Conservation (phyloP, 495 filamentous ascomycete genomes). For the Xylaria flabelliformis region DNA sequence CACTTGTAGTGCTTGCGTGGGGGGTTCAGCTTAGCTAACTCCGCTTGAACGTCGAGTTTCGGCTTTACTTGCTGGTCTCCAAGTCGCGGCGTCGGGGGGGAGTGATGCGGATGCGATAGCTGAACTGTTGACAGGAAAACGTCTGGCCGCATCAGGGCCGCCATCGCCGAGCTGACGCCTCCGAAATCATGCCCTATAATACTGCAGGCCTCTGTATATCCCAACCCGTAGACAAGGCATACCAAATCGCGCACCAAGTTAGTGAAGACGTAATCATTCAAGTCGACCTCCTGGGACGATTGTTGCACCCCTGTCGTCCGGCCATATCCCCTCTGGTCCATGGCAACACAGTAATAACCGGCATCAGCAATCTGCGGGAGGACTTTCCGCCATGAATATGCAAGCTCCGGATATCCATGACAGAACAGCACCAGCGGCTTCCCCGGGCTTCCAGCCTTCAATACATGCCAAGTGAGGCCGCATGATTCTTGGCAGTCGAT, state of each 20-base stretch:
- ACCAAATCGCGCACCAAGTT: constrained; percentile 68
- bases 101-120: constrained; percentile 54
- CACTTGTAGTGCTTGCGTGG: constrained; percentile 73
- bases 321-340: constrained; percentile 74
- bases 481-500: constrained; percentile 52
- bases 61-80: constrained; percentile 12
- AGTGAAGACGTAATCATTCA: constrained; percentile 63
- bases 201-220: constrained; percentile 62
- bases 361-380: constrained; percentile 60
- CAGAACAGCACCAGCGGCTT: constrained; percentile 67
- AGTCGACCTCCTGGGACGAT: constrained; percentile 57
- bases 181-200: constrained; percentile 74
- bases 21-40: constrained; percentile 56
- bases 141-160: constrained; percentile 68
- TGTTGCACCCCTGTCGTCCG: constrained; percentile 63
- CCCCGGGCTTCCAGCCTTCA: constrained; percentile 58
- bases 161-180: constrained; percentile 62
- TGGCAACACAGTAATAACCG: constrained; percentile 68
- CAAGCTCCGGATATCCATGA: constrained; percentile 72
- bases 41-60: constrained; percentile 58
- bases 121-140: constrained; percentile 62
- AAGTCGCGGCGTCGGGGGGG: constrained; percentile 32
- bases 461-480: constrained; percentile 66
- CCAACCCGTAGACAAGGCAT: constrained; percentile 64
- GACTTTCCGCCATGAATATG: constrained; percentile 72